Evolutionary conservation across 495 filamentous ascomycete species (phyloP).

Genomic region (Beverwykella pulmonaria): DNA sequence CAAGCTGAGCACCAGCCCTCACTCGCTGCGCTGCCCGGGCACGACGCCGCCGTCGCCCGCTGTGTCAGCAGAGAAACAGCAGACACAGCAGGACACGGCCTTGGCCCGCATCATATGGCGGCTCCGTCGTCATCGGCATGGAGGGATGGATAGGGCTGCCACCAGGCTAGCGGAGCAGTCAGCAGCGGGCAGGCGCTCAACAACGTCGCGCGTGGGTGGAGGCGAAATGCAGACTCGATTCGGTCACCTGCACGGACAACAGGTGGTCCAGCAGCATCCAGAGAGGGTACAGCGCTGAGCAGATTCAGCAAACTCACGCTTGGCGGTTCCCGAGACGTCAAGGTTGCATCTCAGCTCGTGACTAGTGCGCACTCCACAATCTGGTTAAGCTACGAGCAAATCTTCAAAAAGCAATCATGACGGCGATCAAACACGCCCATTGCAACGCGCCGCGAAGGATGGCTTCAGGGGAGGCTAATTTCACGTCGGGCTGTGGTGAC

Average conservation of each 20-base stretch:
- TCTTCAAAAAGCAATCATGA: slow-evolving; percentile 18
- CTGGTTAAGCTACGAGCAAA: slow-evolving; percentile 25
- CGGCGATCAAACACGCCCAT: slow-evolving; percentile 38
- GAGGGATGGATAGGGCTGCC: neutral
- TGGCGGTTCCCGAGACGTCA: slow-evolving; percentile 5
- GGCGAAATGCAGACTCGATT: neutral
- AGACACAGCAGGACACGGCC: neutral
- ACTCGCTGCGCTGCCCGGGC: neutral
- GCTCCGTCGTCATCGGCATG: slow-evolving; percentile 1
- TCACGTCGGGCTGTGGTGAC: slow-evolving; percentile 32
- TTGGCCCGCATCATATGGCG: slow-evolving; percentile 18
- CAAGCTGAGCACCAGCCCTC: neutral
- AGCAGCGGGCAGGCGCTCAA: neutral
- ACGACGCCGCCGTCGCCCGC: neutral
- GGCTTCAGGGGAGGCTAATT: slow-evolving; percentile 33
- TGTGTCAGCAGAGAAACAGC: slow-evolving; percentile 14
- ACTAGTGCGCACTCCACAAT: slow-evolving; percentile 24
- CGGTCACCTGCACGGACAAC: slow-evolving; percentile 2
- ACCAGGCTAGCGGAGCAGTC: too few species aligned
- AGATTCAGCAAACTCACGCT: neutral
- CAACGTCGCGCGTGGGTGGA: neutral
- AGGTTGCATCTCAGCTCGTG: slow-evolving; percentile 31
- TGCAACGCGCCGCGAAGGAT: slow-evolving; percentile 23
- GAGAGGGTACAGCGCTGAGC: neutral
- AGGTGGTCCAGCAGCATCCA: neutral